Evolutionary conservation across 2,329 filamentous ascomycete genomes (phyloP).

Genomic region (Boeremia exigua): DNA sequence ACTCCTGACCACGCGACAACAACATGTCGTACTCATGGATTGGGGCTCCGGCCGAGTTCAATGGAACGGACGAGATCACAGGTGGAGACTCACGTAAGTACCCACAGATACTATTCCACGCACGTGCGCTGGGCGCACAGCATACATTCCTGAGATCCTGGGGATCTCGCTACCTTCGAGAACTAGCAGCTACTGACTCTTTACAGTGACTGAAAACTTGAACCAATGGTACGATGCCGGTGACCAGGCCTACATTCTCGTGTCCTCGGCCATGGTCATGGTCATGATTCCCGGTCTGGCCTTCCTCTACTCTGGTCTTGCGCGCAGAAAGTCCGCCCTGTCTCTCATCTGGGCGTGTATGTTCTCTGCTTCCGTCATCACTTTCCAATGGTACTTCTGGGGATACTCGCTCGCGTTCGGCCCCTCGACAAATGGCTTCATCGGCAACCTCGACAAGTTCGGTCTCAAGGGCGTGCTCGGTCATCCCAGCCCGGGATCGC

Average conservation of each 20-base stretch:
- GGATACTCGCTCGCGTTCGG: constrained; percentile 96
- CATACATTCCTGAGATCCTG: background rate
- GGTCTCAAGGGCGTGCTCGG: constrained; percentile 85
- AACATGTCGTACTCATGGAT: constrained; percentile 58
- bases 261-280: constrained; percentile 90
- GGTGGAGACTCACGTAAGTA: constrained; percentile 82
- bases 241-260: constrained; percentile 91
- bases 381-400: constrained; percentile 99
- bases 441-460: constrained; percentile 88
- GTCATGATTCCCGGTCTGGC: constrained; percentile 97
- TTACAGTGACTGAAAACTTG: constrained; percentile 77
- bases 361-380: constrained; percentile 87
- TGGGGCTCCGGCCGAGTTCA: constrained; percentile 54
- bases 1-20: constrained; percentile 13
- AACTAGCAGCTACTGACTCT: constrained; percentile 17
- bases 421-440: constrained; percentile 83
- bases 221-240: constrained; percentile 96
- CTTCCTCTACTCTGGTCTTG: constrained; percentile 96
- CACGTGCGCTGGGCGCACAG: constrained; percentile 28
- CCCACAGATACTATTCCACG: constrained; percentile 16
- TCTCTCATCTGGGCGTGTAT: constrained; percentile 98
- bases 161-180: background rate
- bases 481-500: constrained; percentile 83
- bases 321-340: constrained; percentile 95
- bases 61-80: constrained; percentile 63